Percentiles rank a stretch among this genome's conserved stretches.
Conservation (phyloP, 768 basidiomycete species). For the Exsudoporus frostii region DNA sequence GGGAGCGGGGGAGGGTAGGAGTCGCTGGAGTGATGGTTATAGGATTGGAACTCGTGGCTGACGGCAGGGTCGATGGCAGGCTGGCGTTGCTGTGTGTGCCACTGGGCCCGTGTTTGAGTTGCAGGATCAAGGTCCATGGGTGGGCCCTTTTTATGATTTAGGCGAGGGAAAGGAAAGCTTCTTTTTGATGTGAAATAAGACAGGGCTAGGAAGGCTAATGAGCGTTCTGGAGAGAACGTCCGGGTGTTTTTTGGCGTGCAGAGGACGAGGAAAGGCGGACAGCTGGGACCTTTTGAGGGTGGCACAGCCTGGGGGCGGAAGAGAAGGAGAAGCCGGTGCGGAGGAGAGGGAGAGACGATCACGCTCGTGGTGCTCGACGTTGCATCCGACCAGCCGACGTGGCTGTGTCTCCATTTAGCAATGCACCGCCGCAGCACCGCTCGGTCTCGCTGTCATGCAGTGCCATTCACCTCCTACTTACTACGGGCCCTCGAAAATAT, state of each 20-base stretch:
- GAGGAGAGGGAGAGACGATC: background rate
- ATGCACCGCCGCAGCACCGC: slow-evolving; percentile 37
- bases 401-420: slow-evolving; percentile 34
- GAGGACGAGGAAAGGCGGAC: slow-evolving; percentile 12
- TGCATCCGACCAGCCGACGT: slow-evolving; percentile 33
- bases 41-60: slow-evolving; percentile 33
- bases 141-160: slow-evolving; percentile 36
- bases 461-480: too few relatives aligned
- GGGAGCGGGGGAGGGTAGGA: slow-evolving; percentile 27
- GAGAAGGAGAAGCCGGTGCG: slow-evolving; percentile 11
- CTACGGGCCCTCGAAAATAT: slow-evolving; percentile 45
- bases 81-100: slow-evolving; percentile 34
- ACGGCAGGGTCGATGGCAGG: slow-evolving; percentile 34
- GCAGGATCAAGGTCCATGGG: slow-evolving; percentile 36
- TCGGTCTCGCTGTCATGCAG: slow-evolving; percentile 20
- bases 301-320: slow-evolving; percentile 22
- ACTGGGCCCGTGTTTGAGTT: slow-evolving; percentile 34
- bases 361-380: slow-evolving; percentile 23
- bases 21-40: slow-evolving; percentile 29
- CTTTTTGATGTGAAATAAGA: slow-evolving; percentile 33
- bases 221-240: slow-evolving; percentile 30
- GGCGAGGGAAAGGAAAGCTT: slow-evolving; percentile 35
- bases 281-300: slow-evolving; percentile 15
- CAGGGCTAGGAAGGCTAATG: slow-evolving; percentile 24
- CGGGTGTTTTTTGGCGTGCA: slow-evolving; percentile 13